phyloP scores from a whole-genome alignment of 1,139 yeast species.

The Debaryomyces coudertii region DNA sequence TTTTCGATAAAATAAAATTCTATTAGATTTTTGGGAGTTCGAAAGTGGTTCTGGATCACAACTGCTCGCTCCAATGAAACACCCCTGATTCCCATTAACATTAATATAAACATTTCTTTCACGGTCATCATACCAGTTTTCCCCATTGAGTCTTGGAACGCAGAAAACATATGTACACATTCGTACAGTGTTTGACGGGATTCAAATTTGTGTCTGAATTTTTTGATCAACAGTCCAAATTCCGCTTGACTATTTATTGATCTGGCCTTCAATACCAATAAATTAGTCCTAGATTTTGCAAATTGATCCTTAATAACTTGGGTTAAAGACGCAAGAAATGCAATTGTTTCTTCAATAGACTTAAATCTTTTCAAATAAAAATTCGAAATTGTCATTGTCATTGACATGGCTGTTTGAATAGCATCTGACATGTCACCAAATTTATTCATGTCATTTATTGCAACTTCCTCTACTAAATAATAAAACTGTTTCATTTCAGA shows the following conservation, averaged over 20 bases:
- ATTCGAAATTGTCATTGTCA: conserved; percentile 65
- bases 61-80: conserved; percentile 83
- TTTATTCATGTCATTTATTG: conserved; percentile 39
- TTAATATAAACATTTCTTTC: conserved; percentile 71
- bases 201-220: conserved; percentile 50
- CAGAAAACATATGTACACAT: conserved; percentile 64
- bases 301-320: conserved; percentile 46
- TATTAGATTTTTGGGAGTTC: conserved; percentile 62
- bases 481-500: conserved; percentile 69
- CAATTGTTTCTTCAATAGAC: conserved; percentile 75
- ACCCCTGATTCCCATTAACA: conserved; percentile 82
- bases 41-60: conserved; percentile 65
- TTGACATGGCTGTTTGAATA: conserved; percentile 75
- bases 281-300: conserved; percentile 30
- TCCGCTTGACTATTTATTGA: conserved; percentile 56
- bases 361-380: conserved; percentile 72
- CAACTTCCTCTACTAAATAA: conserved; percentile 82
- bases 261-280: conserved; percentile 53
- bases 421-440: conserved; percentile 58
- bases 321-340: conserved; percentile 63
- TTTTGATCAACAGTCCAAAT: conserved; percentile 42
- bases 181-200: conserved; percentile 30
- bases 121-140: conserved; percentile 75
- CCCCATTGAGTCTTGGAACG: conserved; percentile 70
- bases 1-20: conserved; percentile 31